Conservation (phyloP, 1,284 basidiomycete species). For the Pisolithus thermaeus region DNA sequence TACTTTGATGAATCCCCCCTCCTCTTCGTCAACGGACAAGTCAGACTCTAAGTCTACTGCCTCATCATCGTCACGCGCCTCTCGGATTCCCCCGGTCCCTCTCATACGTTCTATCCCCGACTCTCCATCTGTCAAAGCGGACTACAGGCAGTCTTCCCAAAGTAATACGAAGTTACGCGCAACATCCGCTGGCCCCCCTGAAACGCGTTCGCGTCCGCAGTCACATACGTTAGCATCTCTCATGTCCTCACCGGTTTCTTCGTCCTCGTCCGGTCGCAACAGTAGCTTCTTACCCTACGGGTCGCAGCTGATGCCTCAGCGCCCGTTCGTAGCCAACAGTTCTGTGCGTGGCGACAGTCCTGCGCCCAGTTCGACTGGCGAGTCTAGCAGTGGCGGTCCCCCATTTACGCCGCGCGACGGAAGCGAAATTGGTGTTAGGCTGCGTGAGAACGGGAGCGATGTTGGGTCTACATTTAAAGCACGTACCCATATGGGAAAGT, state of each 20-base stretch:
- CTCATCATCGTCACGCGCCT: conserved; percentile 21
- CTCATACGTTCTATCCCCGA: conserved; percentile 29
- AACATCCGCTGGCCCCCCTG: conserved; percentile 7
- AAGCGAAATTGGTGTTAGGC: conserved; percentile 50
- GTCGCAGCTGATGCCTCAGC: conserved; percentile 21
- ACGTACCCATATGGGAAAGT: conserved; percentile 40
- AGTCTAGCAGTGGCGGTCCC: conserved; percentile 61
- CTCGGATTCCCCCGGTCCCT: conserved; percentile 25
- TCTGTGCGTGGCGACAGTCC: conserved; percentile 51
- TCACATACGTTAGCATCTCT: conserved; percentile 9
- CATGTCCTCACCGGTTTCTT: conserved; percentile 3
- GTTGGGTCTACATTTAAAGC: conserved; percentile 27
- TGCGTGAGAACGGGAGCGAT: conserved; percentile 29
- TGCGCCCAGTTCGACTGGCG: conserved; percentile 67
- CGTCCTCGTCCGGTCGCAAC: not conserved
- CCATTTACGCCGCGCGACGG: conserved; percentile 72
- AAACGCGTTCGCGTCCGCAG: conserved; percentile 9
- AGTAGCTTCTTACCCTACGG: conserved; percentile 6
- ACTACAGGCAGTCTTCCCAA: conserved; percentile 13
- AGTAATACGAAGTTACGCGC: conserved; percentile 5
- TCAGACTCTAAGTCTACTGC: conserved; percentile 23
- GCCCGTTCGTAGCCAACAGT: conserved; percentile 43
- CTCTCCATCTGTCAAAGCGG: conserved; percentile 27
- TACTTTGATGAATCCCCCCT: conserved; percentile 1
- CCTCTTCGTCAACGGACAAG: conserved; percentile 16